phyloP scores from a whole-genome alignment of 2,329 filamentous ascomycete species.

The Pseudogymnoascus sp. region DNA sequence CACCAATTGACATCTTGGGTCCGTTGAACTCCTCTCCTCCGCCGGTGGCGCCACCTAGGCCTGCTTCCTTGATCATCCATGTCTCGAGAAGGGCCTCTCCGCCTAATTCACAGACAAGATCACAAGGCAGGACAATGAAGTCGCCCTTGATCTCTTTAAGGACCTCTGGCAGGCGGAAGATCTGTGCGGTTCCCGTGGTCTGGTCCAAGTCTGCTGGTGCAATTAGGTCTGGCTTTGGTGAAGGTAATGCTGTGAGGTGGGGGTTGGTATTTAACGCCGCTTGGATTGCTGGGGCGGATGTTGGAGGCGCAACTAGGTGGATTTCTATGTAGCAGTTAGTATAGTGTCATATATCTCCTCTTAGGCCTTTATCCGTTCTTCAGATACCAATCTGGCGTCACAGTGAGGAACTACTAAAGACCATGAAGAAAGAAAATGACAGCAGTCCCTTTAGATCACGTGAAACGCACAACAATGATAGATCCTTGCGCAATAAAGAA shows the following conservation, averaged over 20 bases:
- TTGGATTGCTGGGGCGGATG: slow-evolving; percentile 58
- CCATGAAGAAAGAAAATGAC: not conserved
- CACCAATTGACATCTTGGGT: slow-evolving; percentile 42
- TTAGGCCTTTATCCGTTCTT: not conserved
- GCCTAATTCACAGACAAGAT: slow-evolving; percentile 83
- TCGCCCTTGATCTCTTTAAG: slow-evolving; percentile 72
- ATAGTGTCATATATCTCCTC: not conserved
- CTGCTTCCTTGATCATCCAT: slow-evolving; percentile 82
- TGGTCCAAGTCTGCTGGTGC: slow-evolving; percentile 70
- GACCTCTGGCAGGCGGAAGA: slow-evolving; percentile 78
- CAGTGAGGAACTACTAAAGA: not conserved
- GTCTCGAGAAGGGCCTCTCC: slow-evolving; percentile 78
- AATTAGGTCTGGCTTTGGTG: slow-evolving; percentile 67
- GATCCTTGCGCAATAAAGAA: not conserved
- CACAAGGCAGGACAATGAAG: slow-evolving; percentile 87
- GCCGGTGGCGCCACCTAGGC: slow-evolving; percentile 55
- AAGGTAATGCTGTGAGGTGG: slow-evolving; percentile 65
- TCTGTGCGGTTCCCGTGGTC: slow-evolving; percentile 82
- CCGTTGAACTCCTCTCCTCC: slow-evolving; percentile 36
- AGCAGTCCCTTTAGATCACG: not conserved
- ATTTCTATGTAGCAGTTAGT: slow-evolving; percentile 40
- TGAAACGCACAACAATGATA: not conserved
- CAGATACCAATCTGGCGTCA: not conserved
- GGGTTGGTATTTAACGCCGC: slow-evolving; percentile 69
- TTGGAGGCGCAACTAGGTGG: slow-evolving; percentile 57